Conservation (phyloP, 1,284 basidiomycete species). For the Stereum hirsutum region DNA sequence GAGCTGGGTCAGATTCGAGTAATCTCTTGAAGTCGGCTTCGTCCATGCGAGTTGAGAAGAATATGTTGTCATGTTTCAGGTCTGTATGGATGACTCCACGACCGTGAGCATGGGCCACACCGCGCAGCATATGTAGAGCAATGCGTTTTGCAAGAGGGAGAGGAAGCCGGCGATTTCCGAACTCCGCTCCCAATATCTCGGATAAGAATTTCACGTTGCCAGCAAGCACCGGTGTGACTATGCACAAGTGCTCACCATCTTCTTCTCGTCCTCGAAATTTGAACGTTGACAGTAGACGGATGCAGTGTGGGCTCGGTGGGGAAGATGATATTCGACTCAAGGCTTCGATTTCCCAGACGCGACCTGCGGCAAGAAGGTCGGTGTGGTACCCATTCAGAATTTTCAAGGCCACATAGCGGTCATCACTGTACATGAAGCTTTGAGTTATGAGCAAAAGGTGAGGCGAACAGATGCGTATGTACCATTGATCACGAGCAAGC, state of each 20-base stretch:
- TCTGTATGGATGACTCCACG: constrained; percentile 1
- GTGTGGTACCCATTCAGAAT: background rate
- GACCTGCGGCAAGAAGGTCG: background rate
- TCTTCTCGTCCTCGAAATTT: background rate
- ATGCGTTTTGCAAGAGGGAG: background rate
- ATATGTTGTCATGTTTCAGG: constrained; percentile 2
- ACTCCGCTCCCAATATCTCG: background rate
- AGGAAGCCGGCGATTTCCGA: background rate
- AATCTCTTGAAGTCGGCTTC: background rate
- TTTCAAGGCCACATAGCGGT: background rate
- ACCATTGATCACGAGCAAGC: constrained; percentile 3
- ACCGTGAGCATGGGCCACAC: background rate
- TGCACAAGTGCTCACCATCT: background rate
- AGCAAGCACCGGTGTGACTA: background rate
- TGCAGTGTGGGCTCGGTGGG: background rate
- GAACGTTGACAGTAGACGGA: background rate
- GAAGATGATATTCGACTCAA: background rate
- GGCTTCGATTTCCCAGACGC: background rate
- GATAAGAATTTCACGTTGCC: background rate
- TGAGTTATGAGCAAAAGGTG: background rate
- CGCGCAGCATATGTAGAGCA: background rate
- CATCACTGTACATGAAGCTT: background rate
- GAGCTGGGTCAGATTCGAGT: background rate
- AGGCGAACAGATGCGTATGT: background rate
- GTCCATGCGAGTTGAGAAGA: background rate